phyloP scores from a whole-genome alignment of 148 eudicot species.

The Nepenthes mirabilis region DNA sequence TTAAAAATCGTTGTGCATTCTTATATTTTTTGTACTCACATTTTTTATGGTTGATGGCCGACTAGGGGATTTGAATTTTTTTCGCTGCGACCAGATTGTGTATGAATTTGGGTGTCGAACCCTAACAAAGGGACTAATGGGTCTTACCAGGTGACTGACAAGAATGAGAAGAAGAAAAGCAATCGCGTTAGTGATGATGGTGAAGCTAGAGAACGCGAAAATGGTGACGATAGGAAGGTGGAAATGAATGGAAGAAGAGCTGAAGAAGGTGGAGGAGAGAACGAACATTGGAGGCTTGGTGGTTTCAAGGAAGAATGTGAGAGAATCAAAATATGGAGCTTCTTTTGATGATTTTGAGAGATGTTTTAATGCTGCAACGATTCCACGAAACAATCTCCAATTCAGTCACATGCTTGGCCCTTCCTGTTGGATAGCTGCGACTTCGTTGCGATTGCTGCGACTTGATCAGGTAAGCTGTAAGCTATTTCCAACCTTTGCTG shows the following conservation, averaged over 20 bases:
- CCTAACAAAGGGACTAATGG: too few species aligned
- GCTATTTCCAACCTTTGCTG: too few species aligned
- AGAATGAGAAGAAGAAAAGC: constrained; percentile 11
- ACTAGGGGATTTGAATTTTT: too few species aligned
- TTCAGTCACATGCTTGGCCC: constrained; percentile 95
- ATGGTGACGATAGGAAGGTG: constrained; percentile 7
- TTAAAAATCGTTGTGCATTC: too few species aligned
- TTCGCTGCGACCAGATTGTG: too few species aligned
- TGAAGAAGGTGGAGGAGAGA: constrained; percentile 20
- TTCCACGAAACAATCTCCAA: constrained; percentile 82
- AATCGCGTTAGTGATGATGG: constrained; percentile 4
- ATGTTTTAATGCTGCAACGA: constrained; percentile 66
- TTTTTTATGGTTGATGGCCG: too few species aligned
- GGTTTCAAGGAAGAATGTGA: constrained; percentile 67
- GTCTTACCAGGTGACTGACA: background rate
- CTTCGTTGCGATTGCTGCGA: constrained; percentile 86
- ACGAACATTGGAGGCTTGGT: constrained; percentile 37
- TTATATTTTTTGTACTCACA: too few species aligned
- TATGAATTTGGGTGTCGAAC: too few species aligned
- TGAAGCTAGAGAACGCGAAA: constrained; percentile 1
- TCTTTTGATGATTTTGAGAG: constrained; percentile 53
- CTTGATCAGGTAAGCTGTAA: constrained; percentile 69
- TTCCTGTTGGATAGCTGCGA: constrained; percentile 68
- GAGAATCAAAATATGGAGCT: constrained; percentile 35
- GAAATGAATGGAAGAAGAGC: background rate